Evolutionary conservation across 371 early-diverging fungal genomes (phyloP), one percentile per base, ranked within the genome.

Genomic region (Syncephalastrum monosporum): DNA sequence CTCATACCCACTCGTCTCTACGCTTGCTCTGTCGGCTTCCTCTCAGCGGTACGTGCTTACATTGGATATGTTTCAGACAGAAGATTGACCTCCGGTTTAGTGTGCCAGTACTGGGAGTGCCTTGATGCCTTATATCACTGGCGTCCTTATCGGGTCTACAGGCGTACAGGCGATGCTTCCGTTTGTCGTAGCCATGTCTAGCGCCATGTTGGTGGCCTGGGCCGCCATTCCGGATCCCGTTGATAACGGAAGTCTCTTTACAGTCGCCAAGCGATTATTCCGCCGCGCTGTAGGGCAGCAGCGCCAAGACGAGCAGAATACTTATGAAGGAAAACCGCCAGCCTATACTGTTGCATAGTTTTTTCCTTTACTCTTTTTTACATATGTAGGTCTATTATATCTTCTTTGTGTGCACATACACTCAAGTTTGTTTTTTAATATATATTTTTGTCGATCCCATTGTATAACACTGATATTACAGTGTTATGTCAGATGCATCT

Each of bases 91-190:
- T n/a, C 17, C 55, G 23, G 5, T 44, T 42, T 21, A 62, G 59
- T 59, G 60, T 48, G 69, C 56, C 3, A 59, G 60, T 33, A 63
- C 57, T 2, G 69, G 69, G 29, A 42, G 63, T 7, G 69, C 69
- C 5, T 24, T 69, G 12, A 60, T 69, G 41, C 69, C 69, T 23
- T 69, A 61, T 33, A 45, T 54, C 17, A 61, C 54, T 7, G 65
- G 69, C 43, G 50, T 62, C 4, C 49, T 69, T 3, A 61, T 65
- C 17, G 59, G 61, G 13, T 46, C 59, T 7, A 33, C 46, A 6
- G 69, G 69, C n/a, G 57, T 65, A 3, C 23, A 44, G 16, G 33
- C 62, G 25, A 59, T 69, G 63, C 49, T 65, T 41, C 69, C 69
- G 2, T 69, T 69, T 42, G 62, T 59, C 17, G 21, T 69, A 15